phyloP scores from a whole-genome alignment of 78 protist genomes.

The Dictyostelium citrinum region DNA sequence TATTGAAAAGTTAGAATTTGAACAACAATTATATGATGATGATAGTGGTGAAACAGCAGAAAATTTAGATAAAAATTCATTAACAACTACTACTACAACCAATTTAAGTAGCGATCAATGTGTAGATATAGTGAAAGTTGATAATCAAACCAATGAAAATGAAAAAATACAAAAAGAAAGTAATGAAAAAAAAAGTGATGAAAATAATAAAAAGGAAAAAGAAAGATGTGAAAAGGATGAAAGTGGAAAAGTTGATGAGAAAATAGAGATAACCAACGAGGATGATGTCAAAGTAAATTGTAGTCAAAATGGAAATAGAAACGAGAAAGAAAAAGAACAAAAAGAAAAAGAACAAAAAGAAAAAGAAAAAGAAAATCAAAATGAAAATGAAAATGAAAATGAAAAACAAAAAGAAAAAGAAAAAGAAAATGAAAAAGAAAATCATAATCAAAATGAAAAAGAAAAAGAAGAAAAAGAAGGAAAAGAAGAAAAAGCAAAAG shows the following conservation, averaged over 20 bases:
- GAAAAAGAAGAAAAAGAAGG: not conserved
- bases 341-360: not conserved
- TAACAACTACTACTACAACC: not conserved
- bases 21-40: not conserved
- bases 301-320: too few relatives aligned
- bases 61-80: not conserved
- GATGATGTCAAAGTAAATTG: not conserved
- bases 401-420: not conserved
- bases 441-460: not conserved
- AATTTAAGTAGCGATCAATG: not conserved
- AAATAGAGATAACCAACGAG: not conserved
- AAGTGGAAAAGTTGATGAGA: not conserved
- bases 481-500: not conserved
- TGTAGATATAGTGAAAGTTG: not conserved
- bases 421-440: not conserved
- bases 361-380: not conserved
- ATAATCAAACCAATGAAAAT: too few relatives aligned
- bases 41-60: not conserved
- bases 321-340: not conserved
- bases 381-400: not conserved
- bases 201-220: not conserved
- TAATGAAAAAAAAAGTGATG: too few relatives aligned
- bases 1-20: not conserved
- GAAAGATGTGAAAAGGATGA: too few relatives aligned
- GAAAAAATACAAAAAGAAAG: too few relatives aligned